These are phyloP conservation scores for Pleurotus djamor DNA, from an alignment of 768 basidiomycete genomes.

Conservation along the genomic window DNA sequence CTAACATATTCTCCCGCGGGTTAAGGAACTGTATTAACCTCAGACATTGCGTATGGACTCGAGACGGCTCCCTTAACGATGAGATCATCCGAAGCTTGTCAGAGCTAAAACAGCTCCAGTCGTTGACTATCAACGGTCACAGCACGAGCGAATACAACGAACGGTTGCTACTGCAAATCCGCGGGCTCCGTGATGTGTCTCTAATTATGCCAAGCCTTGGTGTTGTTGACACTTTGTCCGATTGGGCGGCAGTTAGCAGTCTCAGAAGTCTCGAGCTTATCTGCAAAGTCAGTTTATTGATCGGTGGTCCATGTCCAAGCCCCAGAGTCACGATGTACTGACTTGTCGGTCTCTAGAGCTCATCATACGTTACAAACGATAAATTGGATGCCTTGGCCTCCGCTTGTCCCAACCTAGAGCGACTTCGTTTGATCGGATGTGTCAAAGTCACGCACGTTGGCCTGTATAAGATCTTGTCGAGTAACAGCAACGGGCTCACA, in stretches of 20 bases:
- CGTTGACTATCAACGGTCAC: slow-evolving; percentile 74
- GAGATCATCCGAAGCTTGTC: slow-evolving; percentile 54
- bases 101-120: slow-evolving; percentile 36
- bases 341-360: slow-evolving; percentile 38
- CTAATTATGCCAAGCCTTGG: slow-evolving; percentile 72
- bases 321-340: background rate
- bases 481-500: slow-evolving; percentile 43
- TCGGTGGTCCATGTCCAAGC: slow-evolving; percentile 13
- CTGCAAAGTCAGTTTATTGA: slow-evolving; percentile 66
- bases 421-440: slow-evolving; percentile 66
- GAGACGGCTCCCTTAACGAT: slow-evolving; percentile 70
- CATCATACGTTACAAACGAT: slow-evolving; percentile 56
- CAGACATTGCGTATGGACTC: slow-evolving; percentile 71
- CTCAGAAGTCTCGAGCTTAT: slow-evolving; percentile 62
- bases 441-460: slow-evolving; percentile 64
- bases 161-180: slow-evolving; percentile 44
- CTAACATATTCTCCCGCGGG: slow-evolving; percentile 43
- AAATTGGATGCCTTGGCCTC: slow-evolving; percentile 50
- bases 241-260: slow-evolving; percentile 40
- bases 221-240: slow-evolving; percentile 46
- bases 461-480: slow-evolving; percentile 46
- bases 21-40: slow-evolving; percentile 63
- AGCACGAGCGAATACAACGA: slow-evolving; percentile 57
- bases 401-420: slow-evolving; percentile 46
- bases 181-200: slow-evolving; percentile 50